phyloP scores from a whole-genome alignment of 2,329 filamentous ascomycete genomes.

The Arthrobotrys sinensis region DNA sequence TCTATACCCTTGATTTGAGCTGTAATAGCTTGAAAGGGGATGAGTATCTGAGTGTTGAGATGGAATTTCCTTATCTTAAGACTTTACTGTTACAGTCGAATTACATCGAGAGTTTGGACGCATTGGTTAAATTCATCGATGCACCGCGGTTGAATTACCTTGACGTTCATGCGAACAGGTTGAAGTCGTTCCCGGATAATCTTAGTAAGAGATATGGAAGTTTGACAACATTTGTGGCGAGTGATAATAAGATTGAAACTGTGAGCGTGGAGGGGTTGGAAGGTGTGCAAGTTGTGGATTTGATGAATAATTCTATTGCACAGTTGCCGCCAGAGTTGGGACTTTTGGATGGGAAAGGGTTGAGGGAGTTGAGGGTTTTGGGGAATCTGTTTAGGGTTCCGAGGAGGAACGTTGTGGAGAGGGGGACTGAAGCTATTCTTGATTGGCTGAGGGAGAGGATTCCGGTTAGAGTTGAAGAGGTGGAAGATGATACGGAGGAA shows the following conservation, averaged over 20 bases:
- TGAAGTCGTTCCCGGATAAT: conserved; percentile 77
- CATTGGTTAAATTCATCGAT: conserved; percentile 77
- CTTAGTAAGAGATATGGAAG: conserved; percentile 79
- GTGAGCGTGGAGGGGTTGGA: conserved; percentile 80
- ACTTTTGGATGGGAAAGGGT: conserved; percentile 76
- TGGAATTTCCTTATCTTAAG: conserved; percentile 81
- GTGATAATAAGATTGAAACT: conserved; percentile 83
- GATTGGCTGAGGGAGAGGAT: conserved; percentile 65
- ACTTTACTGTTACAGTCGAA: conserved; percentile 84
- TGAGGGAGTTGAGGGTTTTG: conserved; percentile 80
- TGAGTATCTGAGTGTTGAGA: conserved; percentile 76
- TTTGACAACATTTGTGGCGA: conserved; percentile 79
- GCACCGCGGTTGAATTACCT: conserved; percentile 83
- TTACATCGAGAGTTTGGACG: conserved; percentile 78
- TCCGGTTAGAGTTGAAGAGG: conserved; percentile 48
- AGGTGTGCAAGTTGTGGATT: conserved; percentile 82
- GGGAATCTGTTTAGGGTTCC: conserved; percentile 93
- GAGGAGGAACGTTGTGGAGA: conserved; percentile 84
- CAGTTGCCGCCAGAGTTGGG: conserved; percentile 85
- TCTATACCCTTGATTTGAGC: conserved; percentile 81
- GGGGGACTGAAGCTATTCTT: conserved; percentile 87
- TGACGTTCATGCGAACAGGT: conserved; percentile 86
- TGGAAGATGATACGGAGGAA: not conserved
- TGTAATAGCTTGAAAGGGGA: conserved; percentile 80
- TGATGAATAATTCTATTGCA: conserved; percentile 88